Evolutionary conservation across 768 basidiomycete species (phyloP), one percentile per base, ranked within the genome.

Genomic region (Saitozyma sp.): DNA sequence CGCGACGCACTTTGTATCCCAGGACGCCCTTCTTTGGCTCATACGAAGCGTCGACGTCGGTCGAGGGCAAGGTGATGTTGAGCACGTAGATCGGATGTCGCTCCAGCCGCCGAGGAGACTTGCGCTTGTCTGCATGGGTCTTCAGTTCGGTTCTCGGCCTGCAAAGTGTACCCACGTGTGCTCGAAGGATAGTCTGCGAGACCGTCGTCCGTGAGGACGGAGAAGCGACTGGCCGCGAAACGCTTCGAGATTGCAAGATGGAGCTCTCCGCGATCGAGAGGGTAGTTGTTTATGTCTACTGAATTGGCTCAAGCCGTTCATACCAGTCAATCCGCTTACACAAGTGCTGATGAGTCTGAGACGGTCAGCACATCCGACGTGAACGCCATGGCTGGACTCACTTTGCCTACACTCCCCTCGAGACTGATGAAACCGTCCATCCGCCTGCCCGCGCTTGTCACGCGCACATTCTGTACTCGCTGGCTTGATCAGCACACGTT

Each of bases 341-440:
- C 49, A 97, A 78, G 80, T 88, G 90, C 78, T 98, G 94, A 77
- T 88, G 85, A n/a, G 85, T 80, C 90, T 95, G 74, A 62, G 63
- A 60, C 40, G 8, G 37, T 17, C 50, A 64, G 46, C 53, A 41
- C 69, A 54, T 74, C 61, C 66, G 69, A 65, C 58, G 58, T 45
- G 51, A 17, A 38, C 19, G 37, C 11, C 46, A 55, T 39, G 19
- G 29, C 56, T 54, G 62, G 66, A 63, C 70, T 58, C 63, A 87
- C 92, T 82, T 88, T 92, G 19, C 90, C 87, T 64, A 83, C 80
- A 20, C 88, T 84, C 8, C 91, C 90, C 16, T 85, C 84, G 6
- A 92, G 82, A 74, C 91, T 90, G 59, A 96, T 86, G 75, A 98
- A 97, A 0, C 95, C 95, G 60, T 87, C 82, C 8, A 91, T 80